Evolutionary conservation across 441 rosid species (phyloP).

Genomic region (Theobroma grandiflorum): DNA sequence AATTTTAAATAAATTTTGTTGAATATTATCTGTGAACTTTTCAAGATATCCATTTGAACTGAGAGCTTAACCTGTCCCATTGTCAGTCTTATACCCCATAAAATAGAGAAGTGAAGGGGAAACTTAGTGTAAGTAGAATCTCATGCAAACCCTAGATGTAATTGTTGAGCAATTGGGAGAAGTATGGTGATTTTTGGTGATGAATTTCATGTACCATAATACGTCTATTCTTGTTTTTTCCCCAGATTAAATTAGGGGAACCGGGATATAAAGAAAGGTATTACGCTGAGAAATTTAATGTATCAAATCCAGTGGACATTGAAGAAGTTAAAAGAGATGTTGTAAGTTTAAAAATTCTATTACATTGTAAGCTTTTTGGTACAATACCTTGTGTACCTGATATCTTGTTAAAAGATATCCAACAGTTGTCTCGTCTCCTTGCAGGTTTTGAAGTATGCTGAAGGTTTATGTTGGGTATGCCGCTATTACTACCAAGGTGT

Average conservation of each 20-base stretch:
- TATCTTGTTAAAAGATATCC: neutral
- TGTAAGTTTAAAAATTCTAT: conserved; percentile 54
- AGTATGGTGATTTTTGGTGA: neutral
- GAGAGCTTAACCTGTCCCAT: neutral
- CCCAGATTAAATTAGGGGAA: conserved; percentile 89
- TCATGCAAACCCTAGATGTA: neutral
- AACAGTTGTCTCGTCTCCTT: conserved; percentile 27
- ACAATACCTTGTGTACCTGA: neutral
- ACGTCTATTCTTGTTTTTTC: conserved; percentile 6
- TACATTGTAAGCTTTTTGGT: neutral
- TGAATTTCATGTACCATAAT: neutral
- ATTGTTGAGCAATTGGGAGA: neutral
- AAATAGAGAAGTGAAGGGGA: neutral
- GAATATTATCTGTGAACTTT: neutral
- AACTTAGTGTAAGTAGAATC: neutral
- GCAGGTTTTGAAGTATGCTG: conserved; percentile 91
- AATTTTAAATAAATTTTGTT: neutral
- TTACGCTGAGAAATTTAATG: conserved; percentile 81
- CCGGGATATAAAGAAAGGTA: conserved; percentile 96
- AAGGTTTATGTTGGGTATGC: conserved; percentile 98
- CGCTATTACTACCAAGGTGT: conserved; percentile 97
- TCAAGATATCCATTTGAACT: conserved; percentile 5
- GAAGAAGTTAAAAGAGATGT: conserved; percentile 74
- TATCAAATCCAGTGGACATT: conserved; percentile 67
- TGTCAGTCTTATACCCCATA: neutral